Percentiles rank a stretch among this genome's conserved stretches.
phyloP scores from a whole-genome alignment of 1,284 basidiomycete genomes.

The Papiliotrema nemorosa region DNA sequence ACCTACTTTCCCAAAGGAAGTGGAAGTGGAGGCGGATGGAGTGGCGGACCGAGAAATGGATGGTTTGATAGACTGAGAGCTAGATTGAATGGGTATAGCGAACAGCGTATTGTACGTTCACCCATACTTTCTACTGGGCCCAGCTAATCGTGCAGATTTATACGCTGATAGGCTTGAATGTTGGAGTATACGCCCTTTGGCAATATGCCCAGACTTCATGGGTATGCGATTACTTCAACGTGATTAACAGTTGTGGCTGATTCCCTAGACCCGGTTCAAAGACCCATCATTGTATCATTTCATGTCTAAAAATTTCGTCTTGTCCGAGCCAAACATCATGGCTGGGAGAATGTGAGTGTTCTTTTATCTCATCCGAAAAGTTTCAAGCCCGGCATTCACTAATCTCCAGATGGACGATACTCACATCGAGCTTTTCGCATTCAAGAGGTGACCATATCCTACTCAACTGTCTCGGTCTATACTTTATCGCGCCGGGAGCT shows the following conservation, averaged over 20 bases:
- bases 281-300: constrained; percentile 57
- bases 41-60: background rate
- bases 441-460: constrained; percentile 61
- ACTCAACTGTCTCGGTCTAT: constrained; percentile 75
- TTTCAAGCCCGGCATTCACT: too few relatives aligned
- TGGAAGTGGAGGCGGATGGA: constrained; percentile 1
- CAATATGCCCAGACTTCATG: constrained; percentile 41
- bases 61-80: background rate
- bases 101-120: background rate
- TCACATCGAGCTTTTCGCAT: constrained; percentile 75
- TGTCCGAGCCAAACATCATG: constrained; percentile 59
- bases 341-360: constrained; percentile 65
- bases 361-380: background rate
- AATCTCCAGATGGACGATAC: constrained; percentile 66
- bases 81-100: background rate
- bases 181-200: constrained; percentile 44
- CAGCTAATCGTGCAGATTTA: constrained; percentile 24
- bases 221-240: constrained; percentile 20
- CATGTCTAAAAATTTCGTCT: constrained; percentile 68
- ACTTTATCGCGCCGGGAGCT: constrained; percentile 70
- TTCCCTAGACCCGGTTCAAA: constrained; percentile 45
- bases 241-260: background rate
- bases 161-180: constrained; percentile 42
- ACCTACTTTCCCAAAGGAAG: constrained; percentile 17
- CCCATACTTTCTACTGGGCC: background rate